Conservation (phyloP, 495 filamentous ascomycete genomes). For the Neurospora tetraspora region DNA sequence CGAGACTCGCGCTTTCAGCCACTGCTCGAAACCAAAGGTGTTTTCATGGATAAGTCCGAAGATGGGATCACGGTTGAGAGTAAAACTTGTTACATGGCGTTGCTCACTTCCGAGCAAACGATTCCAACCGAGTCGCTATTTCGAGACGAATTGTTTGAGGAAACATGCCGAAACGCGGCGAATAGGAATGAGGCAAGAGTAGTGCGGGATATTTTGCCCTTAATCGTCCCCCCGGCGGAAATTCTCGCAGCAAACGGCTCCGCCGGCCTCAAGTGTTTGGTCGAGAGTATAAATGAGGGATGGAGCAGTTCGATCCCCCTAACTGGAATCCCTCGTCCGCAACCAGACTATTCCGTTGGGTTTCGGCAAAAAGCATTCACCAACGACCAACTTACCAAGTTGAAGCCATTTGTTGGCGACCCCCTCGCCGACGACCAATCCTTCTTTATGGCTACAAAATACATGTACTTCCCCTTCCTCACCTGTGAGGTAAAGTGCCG, state of each 20-base stretch:
- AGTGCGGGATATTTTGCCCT: constrained; percentile 2
- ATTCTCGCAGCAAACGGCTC: constrained; percentile 17
- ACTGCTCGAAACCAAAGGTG: constrained; percentile 28
- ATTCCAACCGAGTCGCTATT: constrained; percentile 28
- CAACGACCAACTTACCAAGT: constrained; percentile 28
- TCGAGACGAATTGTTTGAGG: constrained; percentile 23
- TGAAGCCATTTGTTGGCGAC: constrained; percentile 26
- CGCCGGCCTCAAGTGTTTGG: constrained; percentile 23
- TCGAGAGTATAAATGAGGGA: constrained; percentile 32
- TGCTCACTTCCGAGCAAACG: constrained; percentile 23
- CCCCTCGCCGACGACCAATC: constrained; percentile 1
- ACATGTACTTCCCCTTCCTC: constrained; percentile 20
- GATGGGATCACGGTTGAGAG: constrained; percentile 20
- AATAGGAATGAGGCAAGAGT: constrained; percentile 30
- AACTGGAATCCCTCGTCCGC: constrained; percentile 17
- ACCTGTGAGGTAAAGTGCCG: constrained; percentile 18
- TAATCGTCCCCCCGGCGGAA: constrained; percentile 18
- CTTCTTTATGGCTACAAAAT: constrained; percentile 18
- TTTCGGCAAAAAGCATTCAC: constrained; percentile 33
- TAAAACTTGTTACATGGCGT: constrained; percentile 12
- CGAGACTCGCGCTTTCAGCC: constrained; percentile 19
- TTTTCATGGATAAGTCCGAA: constrained; percentile 28
- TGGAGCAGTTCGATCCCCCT: constrained; percentile 30
- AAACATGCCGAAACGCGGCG: constrained; percentile 18
- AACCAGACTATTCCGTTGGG: constrained; percentile 29